A percentile compares a stretch with the other conserved stretches of the same genome.
phyloP scores from a whole-genome alignment of 1,284 basidiomycete genomes.

The Pterulicium gracile region DNA sequence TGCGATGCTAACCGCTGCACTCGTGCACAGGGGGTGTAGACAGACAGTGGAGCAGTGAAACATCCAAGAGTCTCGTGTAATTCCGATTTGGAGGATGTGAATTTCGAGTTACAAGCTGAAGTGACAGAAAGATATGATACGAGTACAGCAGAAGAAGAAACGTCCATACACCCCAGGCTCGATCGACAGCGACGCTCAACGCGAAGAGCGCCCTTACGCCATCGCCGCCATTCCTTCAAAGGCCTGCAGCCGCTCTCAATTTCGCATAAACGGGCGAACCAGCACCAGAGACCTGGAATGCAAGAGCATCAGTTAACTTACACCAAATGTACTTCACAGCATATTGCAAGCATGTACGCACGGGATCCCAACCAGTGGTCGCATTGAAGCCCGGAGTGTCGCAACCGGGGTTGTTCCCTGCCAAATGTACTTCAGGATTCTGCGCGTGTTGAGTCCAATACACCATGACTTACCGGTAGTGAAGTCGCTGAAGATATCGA shows the following conservation, averaged over 20 bases:
- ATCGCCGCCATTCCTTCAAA: not conserved
- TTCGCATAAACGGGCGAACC: not conserved
- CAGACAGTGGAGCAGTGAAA: no score
- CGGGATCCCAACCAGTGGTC: conserved; percentile 9
- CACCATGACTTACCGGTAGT: conserved; percentile 2
- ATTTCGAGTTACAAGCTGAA: no score
- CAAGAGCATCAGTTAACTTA: not conserved
- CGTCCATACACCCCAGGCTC: no score
- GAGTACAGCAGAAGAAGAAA: no score
- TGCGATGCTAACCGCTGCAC: no score
- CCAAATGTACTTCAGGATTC: conserved; percentile 3
- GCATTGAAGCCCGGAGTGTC: conserved; percentile 12
- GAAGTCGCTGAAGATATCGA: not conserved
- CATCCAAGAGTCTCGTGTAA: no score
- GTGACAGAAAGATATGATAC: no score
- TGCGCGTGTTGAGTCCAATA: conserved; percentile 6
- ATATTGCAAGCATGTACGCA: not conserved
- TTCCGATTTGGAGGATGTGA: no score
- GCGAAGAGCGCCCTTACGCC: not conserved
- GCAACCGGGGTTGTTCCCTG: conserved; percentile 13
- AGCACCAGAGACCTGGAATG: not conserved
- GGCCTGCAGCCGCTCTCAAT: not conserved
- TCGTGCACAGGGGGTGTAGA: no score
- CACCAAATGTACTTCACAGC: not conserved
- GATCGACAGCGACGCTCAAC: no score